phyloP scores from a whole-genome alignment of 176 grass and related monocot species.

The Phoenix dactylifera region DNA sequence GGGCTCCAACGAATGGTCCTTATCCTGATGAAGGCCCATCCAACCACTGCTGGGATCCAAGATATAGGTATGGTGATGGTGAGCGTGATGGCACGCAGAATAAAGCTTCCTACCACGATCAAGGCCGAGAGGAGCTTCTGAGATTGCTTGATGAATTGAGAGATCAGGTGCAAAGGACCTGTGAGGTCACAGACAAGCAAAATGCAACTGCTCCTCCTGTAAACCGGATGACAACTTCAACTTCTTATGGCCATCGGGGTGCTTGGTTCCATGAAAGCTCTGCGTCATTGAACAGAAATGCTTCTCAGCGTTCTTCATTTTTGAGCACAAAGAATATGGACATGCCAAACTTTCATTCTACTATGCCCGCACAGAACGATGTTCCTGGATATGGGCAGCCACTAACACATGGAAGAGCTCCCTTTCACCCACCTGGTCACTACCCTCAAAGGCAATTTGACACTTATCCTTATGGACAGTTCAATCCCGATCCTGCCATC shows the following conservation, averaged over 20 bases:
- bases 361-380: conserved; percentile 26
- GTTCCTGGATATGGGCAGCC: conserved; percentile 39
- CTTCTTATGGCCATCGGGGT: conserved; percentile 23
- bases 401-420: conserved; percentile 21
- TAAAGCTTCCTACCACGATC: conserved; percentile 66
- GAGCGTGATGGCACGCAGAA: conserved; percentile 22
- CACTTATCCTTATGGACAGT: conserved; percentile 50
- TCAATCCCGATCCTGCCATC: conserved; percentile 54
- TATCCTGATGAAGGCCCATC: conserved; percentile 29
- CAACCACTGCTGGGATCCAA: conserved; percentile 19
- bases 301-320: conserved; percentile 20
- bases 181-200: conserved; percentile 39
- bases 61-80: conserved; percentile 17
- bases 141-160: conserved; percentile 92
- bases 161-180: conserved; percentile 67
- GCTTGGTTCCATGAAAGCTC: conserved; percentile 30
- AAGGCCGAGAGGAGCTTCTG: conserved; percentile 57
- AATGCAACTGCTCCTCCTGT: conserved; percentile 24
- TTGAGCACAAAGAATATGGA: conserved; percentile 27
- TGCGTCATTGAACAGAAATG: conserved; percentile 31
- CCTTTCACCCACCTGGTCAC: conserved; percentile 27
- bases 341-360: conserved; percentile 43
- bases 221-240: conserved; percentile 20
- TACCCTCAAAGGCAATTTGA: conserved; percentile 45
- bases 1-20: conserved; percentile 9